A percentile compares a stretch with the other conserved stretches of the same genome.
phyloP scores from a whole-genome alignment of 805 yeast genomes.

The Hanseniaspora lindneri region DNA sequence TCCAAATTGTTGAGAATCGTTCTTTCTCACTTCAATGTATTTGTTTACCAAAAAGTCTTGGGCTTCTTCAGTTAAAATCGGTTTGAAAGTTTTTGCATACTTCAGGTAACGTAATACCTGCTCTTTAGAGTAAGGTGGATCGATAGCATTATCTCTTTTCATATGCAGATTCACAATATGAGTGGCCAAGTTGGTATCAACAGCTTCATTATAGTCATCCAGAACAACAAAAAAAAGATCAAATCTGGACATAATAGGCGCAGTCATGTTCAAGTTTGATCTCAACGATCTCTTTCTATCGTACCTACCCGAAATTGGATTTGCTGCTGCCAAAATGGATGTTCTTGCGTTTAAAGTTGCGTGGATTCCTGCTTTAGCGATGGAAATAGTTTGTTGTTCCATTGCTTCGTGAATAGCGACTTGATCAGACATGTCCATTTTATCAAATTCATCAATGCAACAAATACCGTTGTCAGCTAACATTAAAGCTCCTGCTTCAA shows the following conservation, averaged over 20 bases:
- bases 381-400: conserved; percentile 98
- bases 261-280: conserved; percentile 86
- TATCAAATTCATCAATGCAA: conserved; percentile 96
- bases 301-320: conserved; percentile 94
- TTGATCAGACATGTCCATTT: conserved; percentile 91
- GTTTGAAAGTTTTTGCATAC: conserved; percentile 88
- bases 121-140: conserved; percentile 80
- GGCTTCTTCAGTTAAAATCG: conserved; percentile 72
- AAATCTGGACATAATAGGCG: conserved; percentile 97
- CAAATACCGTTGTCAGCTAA: conserved; percentile 96
- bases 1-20: conserved; percentile 81
- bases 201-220: conserved; percentile 85
- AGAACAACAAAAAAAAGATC: conserved; percentile 88
- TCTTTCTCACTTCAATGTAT: conserved; percentile 75
- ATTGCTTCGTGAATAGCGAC: conserved; percentile 99
- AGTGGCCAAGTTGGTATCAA: conserved; percentile 79
- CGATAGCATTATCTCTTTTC: conserved; percentile 78
- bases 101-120: conserved; percentile 78
- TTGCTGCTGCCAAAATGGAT: conserved; percentile 95
- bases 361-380: conserved; percentile 97
- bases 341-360: conserved; percentile 96
- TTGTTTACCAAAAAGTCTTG: conserved; percentile 61
- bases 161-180: conserved; percentile 90
- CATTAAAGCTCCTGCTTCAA: conserved; percentile 98
- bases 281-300: conserved; percentile 75